Evolutionary conservation across 306 rosid genomes (phyloP), one percentile per base, ranked within the genome.

Genomic region (Gastrolobium bilobum): DNA sequence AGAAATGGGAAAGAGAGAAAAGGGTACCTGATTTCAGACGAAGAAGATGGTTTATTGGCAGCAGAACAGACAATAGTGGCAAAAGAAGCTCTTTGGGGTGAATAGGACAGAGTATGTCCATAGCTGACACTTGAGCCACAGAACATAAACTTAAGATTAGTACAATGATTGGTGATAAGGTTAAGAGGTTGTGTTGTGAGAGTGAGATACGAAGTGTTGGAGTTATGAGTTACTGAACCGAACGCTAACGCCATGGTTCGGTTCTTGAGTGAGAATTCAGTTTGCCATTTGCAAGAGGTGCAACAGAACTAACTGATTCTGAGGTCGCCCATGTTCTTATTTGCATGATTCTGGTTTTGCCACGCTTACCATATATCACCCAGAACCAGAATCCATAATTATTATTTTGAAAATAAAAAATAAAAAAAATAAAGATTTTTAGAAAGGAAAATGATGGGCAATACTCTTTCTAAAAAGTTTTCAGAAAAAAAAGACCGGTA

Each of bases 31-130:
- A 85, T 79, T 76, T 91, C 88, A 34, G 89, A 44, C 20, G 97
- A 80, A 50, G 92, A n/a, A 30, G 89, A 81, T n/a, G 96, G 92
- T 71, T 95, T 91, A 47, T 92, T 90, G 46, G 97, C 52, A 75
- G 99, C 93, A 44, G 87, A 91, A 81, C 93, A 87, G 14, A 69
- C 68, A 77, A 89, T 4, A 78, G 89, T 54, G 73, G 76, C 1
- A 76, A 79, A 4, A 56, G 83, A 71, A 86, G 79, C 11, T 53
- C 69, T 79, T 79, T 39, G 79, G 38, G 47, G 1, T 42, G 83
- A 59, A 72, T 26, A 76, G 38, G 10, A 70, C 2, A 51, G 47
- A 64, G 74, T 44, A 50, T 62, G 64, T 42, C 60, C 82, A 79
- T 68, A 60, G 29, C 20, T 62, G 30, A 70, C 1, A 76, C 30